Evolutionary conservation across 1,284 basidiomycete genomes (phyloP).

Genomic region (Anthracocystis setariae): DNA sequence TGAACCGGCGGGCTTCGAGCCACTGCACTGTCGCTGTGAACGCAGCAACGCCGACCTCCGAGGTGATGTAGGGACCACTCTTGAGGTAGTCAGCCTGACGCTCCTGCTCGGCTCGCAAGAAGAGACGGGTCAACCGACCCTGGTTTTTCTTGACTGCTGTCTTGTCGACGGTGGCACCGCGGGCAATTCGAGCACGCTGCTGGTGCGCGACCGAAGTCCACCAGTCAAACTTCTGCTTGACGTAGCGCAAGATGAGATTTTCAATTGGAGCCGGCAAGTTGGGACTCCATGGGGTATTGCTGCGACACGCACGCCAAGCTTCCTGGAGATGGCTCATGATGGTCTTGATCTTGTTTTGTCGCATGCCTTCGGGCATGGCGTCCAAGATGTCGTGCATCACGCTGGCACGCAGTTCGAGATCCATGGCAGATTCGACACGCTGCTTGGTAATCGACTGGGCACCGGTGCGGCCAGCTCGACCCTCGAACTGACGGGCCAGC

Average conservation of each 20-base stretch:
- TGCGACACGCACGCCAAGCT: slow-evolving; percentile 97
- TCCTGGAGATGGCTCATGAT: slow-evolving; percentile 97
- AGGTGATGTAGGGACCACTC: slow-evolving; percentile 67
- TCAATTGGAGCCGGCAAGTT: slow-evolving; percentile 98
- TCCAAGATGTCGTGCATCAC: slow-evolving; percentile 96
- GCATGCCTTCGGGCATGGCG: slow-evolving; percentile 97
- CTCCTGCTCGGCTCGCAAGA: slow-evolving; percentile 65
- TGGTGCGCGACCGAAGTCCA: slow-evolving; percentile 94
- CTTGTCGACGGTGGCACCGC: slow-evolving; percentile 98
- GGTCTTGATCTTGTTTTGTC: slow-evolving; percentile 98
- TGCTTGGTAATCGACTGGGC: slow-evolving; percentile 92
- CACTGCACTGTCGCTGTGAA: slow-evolving; percentile 67
- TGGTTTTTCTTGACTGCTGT: slow-evolving; percentile 97
- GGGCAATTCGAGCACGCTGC: slow-evolving; percentile 91
- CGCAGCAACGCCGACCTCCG: slow-evolving; percentile 65
- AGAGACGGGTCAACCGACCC: slow-evolving; percentile 82
- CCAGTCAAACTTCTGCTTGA: slow-evolving; percentile 99
- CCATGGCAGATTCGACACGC: slow-evolving; percentile 97
- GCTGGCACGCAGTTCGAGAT: slow-evolving; percentile 94
- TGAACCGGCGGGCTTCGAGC: slow-evolving; percentile 67
- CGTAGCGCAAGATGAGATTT: slow-evolving; percentile 98
- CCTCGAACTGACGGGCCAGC: slow-evolving; percentile 97
- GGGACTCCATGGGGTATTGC: slow-evolving; percentile 97
- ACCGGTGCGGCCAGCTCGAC: slow-evolving; percentile 83
- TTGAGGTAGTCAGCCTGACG: slow-evolving; percentile 67